phyloP scores from a whole-genome alignment of 805 yeast species.

The Isabelozyma heimii region DNA sequence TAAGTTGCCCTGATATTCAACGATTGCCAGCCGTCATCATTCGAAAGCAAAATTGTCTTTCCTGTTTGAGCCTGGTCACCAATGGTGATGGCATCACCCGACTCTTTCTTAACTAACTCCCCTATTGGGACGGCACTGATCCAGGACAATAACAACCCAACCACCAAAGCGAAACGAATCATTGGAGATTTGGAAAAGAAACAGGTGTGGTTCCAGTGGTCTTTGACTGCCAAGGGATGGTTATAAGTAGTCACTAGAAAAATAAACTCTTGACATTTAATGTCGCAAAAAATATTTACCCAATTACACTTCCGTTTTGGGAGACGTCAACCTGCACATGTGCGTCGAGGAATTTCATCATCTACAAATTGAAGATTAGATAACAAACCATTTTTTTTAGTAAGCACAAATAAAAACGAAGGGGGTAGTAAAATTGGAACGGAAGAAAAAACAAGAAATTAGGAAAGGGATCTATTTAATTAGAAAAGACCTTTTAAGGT shows the following conservation, averaged over 20 bases:
- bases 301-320: not conserved
- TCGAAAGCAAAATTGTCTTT: constrained; percentile 40
- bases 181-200: too few relatives aligned
- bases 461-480: not conserved
- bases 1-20: constrained; percentile 57
- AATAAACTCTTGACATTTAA: not conserved
- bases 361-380: not conserved
- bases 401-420: not conserved
- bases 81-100: not conserved
- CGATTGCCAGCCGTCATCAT: constrained; percentile 58
- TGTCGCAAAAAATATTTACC: not conserved
- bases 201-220: too few relatives aligned
- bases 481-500: constrained; percentile 1
- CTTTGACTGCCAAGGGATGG: too few relatives aligned
- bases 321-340: not conserved
- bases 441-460: not conserved
- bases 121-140: too few relatives aligned
- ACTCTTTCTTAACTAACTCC: too few relatives aligned
- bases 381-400: too few relatives aligned
- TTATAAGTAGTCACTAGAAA: not conserved
- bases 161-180: too few relatives aligned
- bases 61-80: not conserved
- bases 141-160: too few relatives aligned
- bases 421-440: not conserved
- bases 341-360: not conserved